A percentile compares a stretch with the other conserved stretches of the same genome.
Conservation (phyloP, 345 rosid genomes). For the Eucalyptus fibrosa region DNA sequence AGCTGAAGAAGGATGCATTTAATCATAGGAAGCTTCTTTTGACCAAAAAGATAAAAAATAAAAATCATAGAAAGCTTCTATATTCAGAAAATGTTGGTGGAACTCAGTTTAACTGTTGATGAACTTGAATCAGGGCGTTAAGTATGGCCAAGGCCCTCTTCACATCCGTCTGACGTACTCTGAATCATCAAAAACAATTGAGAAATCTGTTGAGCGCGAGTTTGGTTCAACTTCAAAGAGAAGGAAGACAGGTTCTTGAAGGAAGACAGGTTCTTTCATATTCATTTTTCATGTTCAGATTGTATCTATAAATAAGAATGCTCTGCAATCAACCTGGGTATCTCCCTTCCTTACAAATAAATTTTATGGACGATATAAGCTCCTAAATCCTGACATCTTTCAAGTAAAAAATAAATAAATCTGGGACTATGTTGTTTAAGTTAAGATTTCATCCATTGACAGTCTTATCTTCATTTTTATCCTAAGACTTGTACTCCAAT, state of each 20-base stretch:
- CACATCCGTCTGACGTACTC: conserved; percentile 62
- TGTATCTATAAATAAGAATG: background rate
- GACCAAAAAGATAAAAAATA: no score
- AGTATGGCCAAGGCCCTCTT: conserved; percentile 41
- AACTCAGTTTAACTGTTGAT: conserved; percentile 1
- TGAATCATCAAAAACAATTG: conserved; percentile 11
- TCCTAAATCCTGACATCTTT: background rate
- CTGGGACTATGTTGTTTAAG: background rate
- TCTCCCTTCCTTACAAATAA: background rate
- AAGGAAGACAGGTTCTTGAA: conserved; percentile 61
- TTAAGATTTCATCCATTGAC: background rate
- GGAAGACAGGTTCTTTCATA: conserved; percentile 42
- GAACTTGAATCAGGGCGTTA: conserved; percentile 54
- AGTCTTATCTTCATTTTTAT: background rate
- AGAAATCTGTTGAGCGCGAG: conserved; percentile 2
- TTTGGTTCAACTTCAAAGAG: conserved; percentile 40
- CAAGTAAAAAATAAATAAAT: background rate
- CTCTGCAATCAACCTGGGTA: background rate
- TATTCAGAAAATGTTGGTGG: background rate
- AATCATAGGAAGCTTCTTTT: background rate
- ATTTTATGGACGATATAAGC: background rate
- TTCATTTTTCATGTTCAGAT: background rate
- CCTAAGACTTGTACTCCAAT: background rate
- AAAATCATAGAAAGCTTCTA: background rate
- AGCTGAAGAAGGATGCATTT: background rate